These are phyloP conservation scores for Mycena amicta DNA, from an alignment of 768 basidiomycete species.

Conservation along the genomic window DNA sequence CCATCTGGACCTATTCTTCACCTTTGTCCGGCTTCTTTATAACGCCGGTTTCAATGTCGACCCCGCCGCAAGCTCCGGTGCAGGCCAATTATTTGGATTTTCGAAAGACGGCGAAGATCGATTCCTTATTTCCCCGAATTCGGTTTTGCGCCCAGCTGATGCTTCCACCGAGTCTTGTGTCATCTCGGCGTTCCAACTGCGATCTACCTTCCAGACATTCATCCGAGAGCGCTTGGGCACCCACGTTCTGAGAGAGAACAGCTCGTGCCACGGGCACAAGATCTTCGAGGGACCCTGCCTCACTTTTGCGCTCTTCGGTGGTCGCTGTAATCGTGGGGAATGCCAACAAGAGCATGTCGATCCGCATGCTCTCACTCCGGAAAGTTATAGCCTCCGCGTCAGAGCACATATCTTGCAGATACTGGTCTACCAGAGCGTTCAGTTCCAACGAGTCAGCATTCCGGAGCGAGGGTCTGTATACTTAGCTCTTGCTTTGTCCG, in stretches of 20 bases:
- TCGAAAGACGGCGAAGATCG: constrained; percentile 27
- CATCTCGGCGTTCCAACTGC: background rate
- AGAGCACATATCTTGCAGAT: constrained; percentile 53
- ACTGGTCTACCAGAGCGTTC: constrained; percentile 42
- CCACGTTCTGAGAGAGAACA: constrained; percentile 5
- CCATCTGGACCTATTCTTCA: constrained; percentile 36
- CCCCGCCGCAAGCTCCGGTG: constrained; percentile 28
- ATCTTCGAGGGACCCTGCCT: constrained; percentile 41
- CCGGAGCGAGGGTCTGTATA: constrained; percentile 25
- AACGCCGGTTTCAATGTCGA: constrained; percentile 30
- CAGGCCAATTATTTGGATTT: constrained; percentile 37
- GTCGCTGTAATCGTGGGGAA: constrained; percentile 30
- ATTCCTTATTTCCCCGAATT: constrained; percentile 26
- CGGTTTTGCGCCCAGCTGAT: background rate
- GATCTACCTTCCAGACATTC: constrained; percentile 23
- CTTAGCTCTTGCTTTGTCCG: background rate
- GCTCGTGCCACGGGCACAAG: constrained; percentile 35
- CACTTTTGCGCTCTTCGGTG: constrained; percentile 28
- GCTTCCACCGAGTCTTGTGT: background rate
- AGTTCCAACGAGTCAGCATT: constrained; percentile 18
- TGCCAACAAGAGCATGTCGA: constrained; percentile 44
- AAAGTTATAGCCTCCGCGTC: constrained; percentile 45
- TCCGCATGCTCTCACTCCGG: constrained; percentile 13
- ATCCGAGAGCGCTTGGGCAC: constrained; percentile 30
- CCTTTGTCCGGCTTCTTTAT: constrained; percentile 37